Conservation (phyloP, 2,329 filamentous ascomycete genomes). For the Didymella segeticola region DNA sequence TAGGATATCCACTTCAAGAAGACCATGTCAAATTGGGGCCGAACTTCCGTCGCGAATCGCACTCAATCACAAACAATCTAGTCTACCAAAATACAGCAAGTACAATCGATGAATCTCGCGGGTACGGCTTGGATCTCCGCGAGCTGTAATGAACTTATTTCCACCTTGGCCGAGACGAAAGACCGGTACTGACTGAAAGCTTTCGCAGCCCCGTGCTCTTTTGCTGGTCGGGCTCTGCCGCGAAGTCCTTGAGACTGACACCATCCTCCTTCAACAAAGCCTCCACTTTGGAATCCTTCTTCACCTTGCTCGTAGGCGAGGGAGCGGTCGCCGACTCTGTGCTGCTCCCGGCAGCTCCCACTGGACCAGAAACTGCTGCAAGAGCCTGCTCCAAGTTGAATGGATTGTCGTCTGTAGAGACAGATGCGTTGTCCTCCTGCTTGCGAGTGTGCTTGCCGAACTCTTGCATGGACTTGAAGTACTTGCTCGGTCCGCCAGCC, state of each 20-base stretch:
- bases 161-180: neutral
- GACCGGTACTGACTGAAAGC: neutral
- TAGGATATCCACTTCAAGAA: too few species aligned
- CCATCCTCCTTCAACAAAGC: neutral
- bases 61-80: too few species aligned
- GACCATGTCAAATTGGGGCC: too few species aligned
- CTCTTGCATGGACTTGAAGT: neutral
- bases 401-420: neutral
- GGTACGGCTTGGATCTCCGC: neutral
- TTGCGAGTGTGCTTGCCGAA: neutral
- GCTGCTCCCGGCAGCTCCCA: neutral
- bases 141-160: neutral
- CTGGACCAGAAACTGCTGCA: neutral
- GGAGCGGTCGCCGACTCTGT: neutral
- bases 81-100: neutral
- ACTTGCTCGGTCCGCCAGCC: neutral
- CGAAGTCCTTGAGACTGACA: constrained; percentile 1
- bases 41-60: too few species aligned
- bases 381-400: neutral
- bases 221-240: neutral
- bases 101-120: neutral
- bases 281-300: constrained; percentile 7
- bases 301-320: neutral
- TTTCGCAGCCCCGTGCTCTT: neutral
- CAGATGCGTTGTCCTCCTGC: neutral